A percentile compares a stretch with the other conserved stretches of the same genome.
Conservation (phyloP, 2,329 filamentous ascomycete species). For the Sclerotinia subarctica region DNA sequence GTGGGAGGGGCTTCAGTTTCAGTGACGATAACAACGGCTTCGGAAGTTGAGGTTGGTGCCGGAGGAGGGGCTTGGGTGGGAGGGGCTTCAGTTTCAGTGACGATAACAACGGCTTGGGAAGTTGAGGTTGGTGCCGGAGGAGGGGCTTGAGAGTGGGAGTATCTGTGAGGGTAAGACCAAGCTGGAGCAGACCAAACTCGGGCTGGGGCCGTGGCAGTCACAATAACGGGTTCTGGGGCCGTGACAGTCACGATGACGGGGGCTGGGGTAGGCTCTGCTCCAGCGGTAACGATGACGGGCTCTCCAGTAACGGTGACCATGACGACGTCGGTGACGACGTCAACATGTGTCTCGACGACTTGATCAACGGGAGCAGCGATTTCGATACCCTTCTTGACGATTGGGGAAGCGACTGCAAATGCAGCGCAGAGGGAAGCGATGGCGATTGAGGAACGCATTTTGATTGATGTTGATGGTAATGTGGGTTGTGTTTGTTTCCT, state of each 20-base stretch:
- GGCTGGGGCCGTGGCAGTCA: constrained; percentile 17
- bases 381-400: constrained; percentile 32
- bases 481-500: constrained; percentile 8
- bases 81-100: constrained; percentile 5
- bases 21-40: constrained; percentile 10
- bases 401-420: constrained; percentile 39
- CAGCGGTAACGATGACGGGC: constrained; percentile 17
- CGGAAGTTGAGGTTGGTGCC: constrained; percentile 15
- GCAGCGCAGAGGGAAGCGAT: constrained; percentile 39
- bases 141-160: constrained; percentile 4
- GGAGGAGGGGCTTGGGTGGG: constrained; percentile 8
- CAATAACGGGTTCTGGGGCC: constrained; percentile 11
- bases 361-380: not conserved
- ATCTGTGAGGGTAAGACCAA: constrained; percentile 15
- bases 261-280: not conserved
- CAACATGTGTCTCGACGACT: constrained; percentile 23
- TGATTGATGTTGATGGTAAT: constrained; percentile 27
- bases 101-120: constrained; percentile 7
- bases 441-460: constrained; percentile 44
- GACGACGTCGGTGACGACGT: constrained; percentile 39
- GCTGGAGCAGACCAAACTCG: constrained; percentile 15
- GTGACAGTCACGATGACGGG: constrained; percentile 7
- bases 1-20: constrained; percentile 9
- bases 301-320: constrained; percentile 41
- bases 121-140: constrained; percentile 14